Conservation (phyloP, 768 basidiomycete genomes). For the Leccinum imitatum region DNA sequence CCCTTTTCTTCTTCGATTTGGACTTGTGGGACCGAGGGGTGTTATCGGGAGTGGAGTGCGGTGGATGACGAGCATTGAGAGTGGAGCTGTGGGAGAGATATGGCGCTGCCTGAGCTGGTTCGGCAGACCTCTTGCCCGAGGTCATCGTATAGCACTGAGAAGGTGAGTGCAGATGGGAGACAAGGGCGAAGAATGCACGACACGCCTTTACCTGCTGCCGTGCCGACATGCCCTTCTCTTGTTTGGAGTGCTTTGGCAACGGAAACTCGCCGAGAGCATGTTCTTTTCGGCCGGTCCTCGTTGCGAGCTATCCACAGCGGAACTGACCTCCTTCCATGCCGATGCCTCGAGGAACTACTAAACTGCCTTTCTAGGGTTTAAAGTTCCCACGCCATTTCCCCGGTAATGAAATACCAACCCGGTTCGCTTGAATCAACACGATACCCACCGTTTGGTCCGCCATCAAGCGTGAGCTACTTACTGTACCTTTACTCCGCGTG, state of each 20-base stretch:
- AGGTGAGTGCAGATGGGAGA: slow-evolving; percentile 36
- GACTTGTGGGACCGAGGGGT: slow-evolving; percentile 39
- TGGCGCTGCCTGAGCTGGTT: slow-evolving; percentile 33
- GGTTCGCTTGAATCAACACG: background rate
- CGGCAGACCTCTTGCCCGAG: slow-evolving; percentile 33
- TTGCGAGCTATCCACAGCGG: slow-evolving; percentile 25
- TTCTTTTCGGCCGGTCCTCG: slow-evolving; percentile 23
- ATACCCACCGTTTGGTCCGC: slow-evolving; percentile 25
- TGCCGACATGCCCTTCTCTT: slow-evolving; percentile 35
- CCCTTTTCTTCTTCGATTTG: slow-evolving; percentile 46
- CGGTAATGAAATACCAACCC: slow-evolving; percentile 26
- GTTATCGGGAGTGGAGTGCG: slow-evolving; percentile 49
- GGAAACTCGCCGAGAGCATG: slow-evolving; percentile 13
- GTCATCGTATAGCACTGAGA: slow-evolving; percentile 37
- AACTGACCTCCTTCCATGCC: slow-evolving; percentile 26
- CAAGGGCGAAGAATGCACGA: slow-evolving; percentile 38
- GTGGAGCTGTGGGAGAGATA: slow-evolving; percentile 58
- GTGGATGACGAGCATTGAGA: slow-evolving; percentile 52
- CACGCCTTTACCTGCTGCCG: slow-evolving; percentile 37
- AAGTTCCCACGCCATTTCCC: slow-evolving; percentile 21
- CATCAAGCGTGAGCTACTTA: background rate
- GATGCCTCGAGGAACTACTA: slow-evolving; percentile 32
- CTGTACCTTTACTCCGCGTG: background rate
- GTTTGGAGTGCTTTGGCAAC: slow-evolving; percentile 31
- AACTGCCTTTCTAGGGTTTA: slow-evolving; percentile 16